Base-by-base conservation (phyloP, 2,329 filamentous ascomycete species). In the Verticillium dahliae region DNA sequence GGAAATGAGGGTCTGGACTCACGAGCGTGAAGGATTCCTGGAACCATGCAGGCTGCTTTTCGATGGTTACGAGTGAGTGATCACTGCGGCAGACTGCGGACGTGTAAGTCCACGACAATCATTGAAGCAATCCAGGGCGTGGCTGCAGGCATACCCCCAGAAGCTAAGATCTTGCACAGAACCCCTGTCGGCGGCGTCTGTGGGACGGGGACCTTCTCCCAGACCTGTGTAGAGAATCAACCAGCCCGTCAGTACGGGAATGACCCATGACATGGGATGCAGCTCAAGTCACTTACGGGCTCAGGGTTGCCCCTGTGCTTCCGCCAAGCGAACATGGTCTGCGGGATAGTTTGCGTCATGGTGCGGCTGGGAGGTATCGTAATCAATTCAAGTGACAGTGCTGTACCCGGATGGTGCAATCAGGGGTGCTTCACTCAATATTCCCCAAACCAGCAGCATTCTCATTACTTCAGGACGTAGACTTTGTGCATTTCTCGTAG, bases 241-340 rank as follows among this genome's bases (percentile, higher is more conserved):
- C 34, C 45, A 37, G 27, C 35, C 13, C 13, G 35, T 37, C 9
- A 37, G 35, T 37, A 37, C 7, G 35, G 27, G 9, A 3, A 13
- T 13, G 35, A 9, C 2, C 7, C 13, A 13, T 37, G 35, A 3
- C 35, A 37, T 37, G 35, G 35, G 6, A 31, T 33, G n/a, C 31
- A 60, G n/a, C 15, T 31, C 31, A 33, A 57, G 22, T 18, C 14
- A 60, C 62, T 15, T 62, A 70, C 67, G 15, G 71, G 70, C 15
- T 67, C 63, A 1, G 67, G 67, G 35, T 67, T 70, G 54, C 72
- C 73, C 60, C 63, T 68, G 57, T 74, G 70, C 62, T 74, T 74
- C 45, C 71, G 68, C 74, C 74, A 76, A 1, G 72, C 73, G 56
- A 66, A 65, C 74, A 76, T 75, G 2, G 70, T 71, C 57, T 61